phyloP scores from a whole-genome alignment of 805 yeast genomes.

The Starmerella ratchasimensis region DNA sequence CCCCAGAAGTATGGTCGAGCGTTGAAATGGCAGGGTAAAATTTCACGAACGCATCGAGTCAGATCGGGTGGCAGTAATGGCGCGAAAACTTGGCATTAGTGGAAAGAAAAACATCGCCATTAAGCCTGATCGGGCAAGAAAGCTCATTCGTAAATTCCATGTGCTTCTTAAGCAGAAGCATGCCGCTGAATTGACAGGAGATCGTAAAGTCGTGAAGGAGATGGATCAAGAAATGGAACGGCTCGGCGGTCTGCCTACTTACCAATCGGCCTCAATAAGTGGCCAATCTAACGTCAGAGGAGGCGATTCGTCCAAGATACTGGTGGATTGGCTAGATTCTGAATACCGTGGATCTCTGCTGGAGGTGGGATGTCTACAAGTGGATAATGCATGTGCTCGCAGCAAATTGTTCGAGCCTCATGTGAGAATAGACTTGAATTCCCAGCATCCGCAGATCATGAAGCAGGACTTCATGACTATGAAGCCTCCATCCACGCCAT shows the following conservation, averaged over 20 bases:
- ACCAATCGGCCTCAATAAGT: conserved; percentile 72
- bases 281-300: conserved; percentile 75
- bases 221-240: conserved; percentile 48
- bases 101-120: conserved; percentile 29
- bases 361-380: conserved; percentile 74
- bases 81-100: conserved; percentile 8
- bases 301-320: conserved; percentile 76
- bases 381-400: conserved; percentile 53
- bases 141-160: conserved; percentile 66
- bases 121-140: conserved; percentile 59
- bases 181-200: conserved; percentile 16
- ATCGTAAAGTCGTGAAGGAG: conserved; percentile 31
- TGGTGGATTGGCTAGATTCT: conserved; percentile 54
- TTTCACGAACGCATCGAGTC: background rate
- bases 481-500: conserved; percentile 38
- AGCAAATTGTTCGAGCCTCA: conserved; percentile 40
- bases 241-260: conserved; percentile 64
- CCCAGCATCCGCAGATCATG: conserved; percentile 56
- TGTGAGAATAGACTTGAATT: conserved; percentile 61
- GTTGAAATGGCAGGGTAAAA: background rate
- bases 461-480: conserved; percentile 79
- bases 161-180: conserved; percentile 39
- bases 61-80: conserved; percentile 4
- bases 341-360: conserved; percentile 32
- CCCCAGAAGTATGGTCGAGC: background rate